A percentile compares a stretch with the other conserved stretches of the same genome.
Evolutionary conservation across 2,329 filamentous ascomycete genomes (phyloP).

Genomic region (Sphaerulina vaccinii): DNA sequence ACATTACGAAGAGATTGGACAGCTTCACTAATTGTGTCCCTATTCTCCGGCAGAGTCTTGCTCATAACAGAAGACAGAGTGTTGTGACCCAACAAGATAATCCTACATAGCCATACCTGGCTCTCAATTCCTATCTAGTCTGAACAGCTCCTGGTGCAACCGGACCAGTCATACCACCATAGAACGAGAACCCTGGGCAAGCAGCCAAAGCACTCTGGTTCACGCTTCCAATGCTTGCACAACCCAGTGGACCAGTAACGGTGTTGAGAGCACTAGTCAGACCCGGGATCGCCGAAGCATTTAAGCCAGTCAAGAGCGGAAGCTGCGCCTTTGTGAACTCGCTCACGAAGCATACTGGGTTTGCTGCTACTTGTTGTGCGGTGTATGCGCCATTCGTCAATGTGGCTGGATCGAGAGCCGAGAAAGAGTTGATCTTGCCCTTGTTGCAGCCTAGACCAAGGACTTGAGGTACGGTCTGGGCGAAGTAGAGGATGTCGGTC

Average conservation of each 20-base stretch:
- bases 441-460: constrained; percentile 39
- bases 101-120: too few relatives aligned
- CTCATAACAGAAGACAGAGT: too few relatives aligned
- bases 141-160: constrained; percentile 33
- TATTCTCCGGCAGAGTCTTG: too few relatives aligned
- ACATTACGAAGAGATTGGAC: too few relatives aligned
- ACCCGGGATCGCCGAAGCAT: too few relatives aligned
- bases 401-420: constrained; percentile 34
- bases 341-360: constrained; percentile 32
- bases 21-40: too few relatives aligned
- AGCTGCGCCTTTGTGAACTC: constrained; percentile 27
- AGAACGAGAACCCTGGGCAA: constrained; percentile 33
- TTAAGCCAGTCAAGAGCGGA: too few relatives aligned
- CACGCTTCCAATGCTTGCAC: constrained; percentile 26
- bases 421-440: constrained; percentile 37
- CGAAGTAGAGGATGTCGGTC: constrained; percentile 34
- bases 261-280: constrained; percentile 15
- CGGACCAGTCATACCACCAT: constrained; percentile 32
- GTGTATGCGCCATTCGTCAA: constrained; percentile 47
- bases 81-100: too few relatives aligned
- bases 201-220: constrained; percentile 29
- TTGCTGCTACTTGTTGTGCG: constrained; percentile 28
- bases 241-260: constrained; percentile 21
- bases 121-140: too few relatives aligned
- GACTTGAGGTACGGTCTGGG: constrained; percentile 32